Evolutionary conservation across 169 alveolate species (phyloP).

Genomic region (Plasmodium gaboni): DNA sequence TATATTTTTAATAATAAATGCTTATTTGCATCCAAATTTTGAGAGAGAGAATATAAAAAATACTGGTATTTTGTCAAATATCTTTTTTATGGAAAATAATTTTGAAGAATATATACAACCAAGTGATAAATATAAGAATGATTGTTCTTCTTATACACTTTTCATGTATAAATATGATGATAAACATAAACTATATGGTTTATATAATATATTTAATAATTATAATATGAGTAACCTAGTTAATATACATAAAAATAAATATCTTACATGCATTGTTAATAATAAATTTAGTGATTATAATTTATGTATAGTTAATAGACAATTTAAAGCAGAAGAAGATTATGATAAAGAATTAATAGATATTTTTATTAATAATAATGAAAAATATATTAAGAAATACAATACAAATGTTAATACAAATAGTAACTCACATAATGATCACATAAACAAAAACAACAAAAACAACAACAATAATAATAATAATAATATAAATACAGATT

Average conservation of each 20-base stretch:
- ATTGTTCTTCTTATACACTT: conserved; percentile 64
- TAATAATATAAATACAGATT: not conserved
- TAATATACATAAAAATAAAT: conserved; percentile 52
- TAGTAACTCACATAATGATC: not conserved
- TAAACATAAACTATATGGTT: conserved; percentile 47
- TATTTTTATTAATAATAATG: conserved; percentile 27
- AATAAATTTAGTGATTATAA: conserved; percentile 27
- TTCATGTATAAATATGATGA: conserved; percentile 64
- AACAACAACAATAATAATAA: not conserved
- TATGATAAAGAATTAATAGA: conserved; percentile 44
- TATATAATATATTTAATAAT: conserved; percentile 44
- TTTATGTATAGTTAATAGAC: conserved; percentile 30
- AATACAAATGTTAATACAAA: too few species aligned
- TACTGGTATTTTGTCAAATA: conserved; percentile 3
- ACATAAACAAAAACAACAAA: not conserved
- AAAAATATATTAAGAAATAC: not conserved
- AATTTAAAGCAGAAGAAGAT: conserved; percentile 6
- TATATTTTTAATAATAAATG: conserved; percentile 65
- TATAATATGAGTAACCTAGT: conserved; percentile 34
- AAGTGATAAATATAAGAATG: not conserved
- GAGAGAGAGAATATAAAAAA: conserved; percentile 24
- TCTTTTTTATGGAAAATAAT: conserved; percentile 21
- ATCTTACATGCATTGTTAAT: conserved; percentile 51
- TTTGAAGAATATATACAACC: conserved; percentile 10
- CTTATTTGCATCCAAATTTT: conserved; percentile 68